Base-by-base conservation (phyloP, 2,329 filamentous ascomycete species). In the Fusarium keratoplasticum region DNA sequence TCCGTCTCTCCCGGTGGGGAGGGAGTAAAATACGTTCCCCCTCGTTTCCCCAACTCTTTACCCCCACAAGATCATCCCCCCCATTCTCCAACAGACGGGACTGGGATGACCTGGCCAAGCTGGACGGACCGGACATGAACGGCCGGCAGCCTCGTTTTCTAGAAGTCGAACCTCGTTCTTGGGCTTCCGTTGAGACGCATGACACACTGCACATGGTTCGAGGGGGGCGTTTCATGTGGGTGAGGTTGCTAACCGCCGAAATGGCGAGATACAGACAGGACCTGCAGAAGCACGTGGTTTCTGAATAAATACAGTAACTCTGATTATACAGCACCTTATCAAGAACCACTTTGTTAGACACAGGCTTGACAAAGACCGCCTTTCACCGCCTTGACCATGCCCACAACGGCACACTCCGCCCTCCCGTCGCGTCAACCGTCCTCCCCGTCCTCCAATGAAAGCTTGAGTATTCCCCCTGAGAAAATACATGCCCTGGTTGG, bases 11-110 rank as follows among this genome's bases (percentile, higher is more conserved):
- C 25, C 13, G 27, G 25, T 8, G 18, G 18, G 11, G n/a, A n/a
- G n/a, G 18, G 18, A 33, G 31, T 20, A 13, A 22, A 35, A 7
- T 18, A 2, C 5, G 3, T 27, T 27, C 35, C 70, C 70, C 70
- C 70, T 72, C 70, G 66, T 67, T 72, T 66, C 70, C 70, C 70
- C 70, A 72, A 72, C 60, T 31, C 29, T 62, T 57, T 27, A 9
- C 29, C 70, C 66, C 70, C 70, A 73, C 70, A 70, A 66, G 36
- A 64, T 61, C 11, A 57, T 55, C 6, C 40, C 31, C 31, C 35
- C 36, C 20, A 44, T 42, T 67, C 36, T 62, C 66, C 70, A 73
- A 73, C 22, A 36, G 52, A 54, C 22, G 35, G 29, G 50, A 35
- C 55, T 22, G 11, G 20, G 55, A 40, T 38, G 6, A 6, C 55